These are phyloP conservation scores for Sphaerosporella brunnea DNA, from an alignment of 495 filamentous ascomycete genomes.

Conservation along the genomic window DNA sequence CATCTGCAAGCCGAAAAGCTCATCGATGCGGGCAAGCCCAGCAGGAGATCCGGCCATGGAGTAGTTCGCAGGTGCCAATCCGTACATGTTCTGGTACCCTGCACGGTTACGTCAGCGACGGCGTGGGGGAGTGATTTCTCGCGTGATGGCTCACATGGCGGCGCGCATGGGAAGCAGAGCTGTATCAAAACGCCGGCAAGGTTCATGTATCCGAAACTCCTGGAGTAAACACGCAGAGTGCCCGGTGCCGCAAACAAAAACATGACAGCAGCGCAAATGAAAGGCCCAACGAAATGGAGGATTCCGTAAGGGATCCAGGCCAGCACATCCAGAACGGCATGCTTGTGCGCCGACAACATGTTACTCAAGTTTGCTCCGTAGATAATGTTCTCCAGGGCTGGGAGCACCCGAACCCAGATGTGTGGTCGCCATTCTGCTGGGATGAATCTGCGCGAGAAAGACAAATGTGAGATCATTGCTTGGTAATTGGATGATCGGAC, in stretches of 20 bases:
- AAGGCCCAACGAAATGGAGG: slow-evolving; percentile 68
- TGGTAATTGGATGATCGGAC: neutral
- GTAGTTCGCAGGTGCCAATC: slow-evolving; percentile 78
- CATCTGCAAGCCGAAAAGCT: slow-evolving; percentile 71
- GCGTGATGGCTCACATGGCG: slow-evolving; percentile 43
- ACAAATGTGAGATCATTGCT: neutral
- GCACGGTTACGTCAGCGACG: slow-evolving; percentile 4
- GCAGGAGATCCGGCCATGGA: slow-evolving; percentile 73
- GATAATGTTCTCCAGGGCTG: slow-evolving; percentile 89
- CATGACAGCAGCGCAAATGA: slow-evolving; percentile 53
- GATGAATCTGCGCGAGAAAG: slow-evolving; percentile 46
- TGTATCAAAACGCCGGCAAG: slow-evolving; percentile 70
- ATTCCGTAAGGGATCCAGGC: slow-evolving; percentile 90
- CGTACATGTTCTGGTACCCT: slow-evolving; percentile 76
- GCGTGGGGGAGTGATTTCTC: neutral
- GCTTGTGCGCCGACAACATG: slow-evolving; percentile 75
- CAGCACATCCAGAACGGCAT: slow-evolving; percentile 61
- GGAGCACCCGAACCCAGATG: slow-evolving; percentile 87
- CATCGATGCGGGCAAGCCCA: slow-evolving; percentile 73
- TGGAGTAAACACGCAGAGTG: slow-evolving; percentile 65
- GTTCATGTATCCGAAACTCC: slow-evolving; percentile 82
- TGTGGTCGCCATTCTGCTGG: slow-evolving; percentile 67
- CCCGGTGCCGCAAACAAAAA: slow-evolving; percentile 81
- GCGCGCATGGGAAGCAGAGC: slow-evolving; percentile 76
- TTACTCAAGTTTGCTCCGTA: slow-evolving; percentile 94